Conservation (phyloP, 768 basidiomycete species). For the Hebeloma cylindrosporum region DNA sequence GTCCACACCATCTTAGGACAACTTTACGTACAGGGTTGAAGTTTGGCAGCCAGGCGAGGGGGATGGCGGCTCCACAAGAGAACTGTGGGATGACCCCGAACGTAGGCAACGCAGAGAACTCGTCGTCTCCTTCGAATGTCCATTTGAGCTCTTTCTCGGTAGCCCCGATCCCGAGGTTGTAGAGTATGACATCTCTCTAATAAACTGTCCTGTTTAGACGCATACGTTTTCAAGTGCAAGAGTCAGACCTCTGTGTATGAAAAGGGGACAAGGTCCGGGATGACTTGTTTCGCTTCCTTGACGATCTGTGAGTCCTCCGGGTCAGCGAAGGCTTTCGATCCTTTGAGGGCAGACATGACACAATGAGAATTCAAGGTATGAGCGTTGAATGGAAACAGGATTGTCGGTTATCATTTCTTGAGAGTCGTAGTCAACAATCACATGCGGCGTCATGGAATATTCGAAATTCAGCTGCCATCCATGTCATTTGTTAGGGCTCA, state of each 20-base stretch:
- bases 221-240: neutral
- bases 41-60: slow-evolving; percentile 89
- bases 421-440: slow-evolving; percentile 1
- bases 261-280: slow-evolving; percentile 57
- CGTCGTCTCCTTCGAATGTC: slow-evolving; percentile 87
- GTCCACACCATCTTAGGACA: neutral
- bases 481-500: neutral
- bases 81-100: slow-evolving; percentile 97
- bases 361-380: neutral
- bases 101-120: slow-evolving; percentile 85
- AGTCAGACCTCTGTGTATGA: slow-evolving; percentile 67
- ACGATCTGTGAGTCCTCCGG: slow-evolving; percentile 83
- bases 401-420: neutral
- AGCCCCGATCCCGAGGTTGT: slow-evolving; percentile 94
- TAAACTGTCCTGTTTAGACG: neutral
- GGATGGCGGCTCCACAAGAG: slow-evolving; percentile 54
- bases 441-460: neutral
- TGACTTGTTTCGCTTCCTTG: slow-evolving; percentile 71
- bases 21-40: slow-evolving; percentile 72
- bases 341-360: slow-evolving; percentile 40
- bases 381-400: neutral
- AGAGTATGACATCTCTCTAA: slow-evolving; percentile 84
- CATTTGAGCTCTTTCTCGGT: slow-evolving; percentile 90
- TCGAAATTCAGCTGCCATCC: neutral
- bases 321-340: slow-evolving; percentile 60